Conservation (phyloP, 257 asterid species). For the Thymus mandschuricus region DNA sequence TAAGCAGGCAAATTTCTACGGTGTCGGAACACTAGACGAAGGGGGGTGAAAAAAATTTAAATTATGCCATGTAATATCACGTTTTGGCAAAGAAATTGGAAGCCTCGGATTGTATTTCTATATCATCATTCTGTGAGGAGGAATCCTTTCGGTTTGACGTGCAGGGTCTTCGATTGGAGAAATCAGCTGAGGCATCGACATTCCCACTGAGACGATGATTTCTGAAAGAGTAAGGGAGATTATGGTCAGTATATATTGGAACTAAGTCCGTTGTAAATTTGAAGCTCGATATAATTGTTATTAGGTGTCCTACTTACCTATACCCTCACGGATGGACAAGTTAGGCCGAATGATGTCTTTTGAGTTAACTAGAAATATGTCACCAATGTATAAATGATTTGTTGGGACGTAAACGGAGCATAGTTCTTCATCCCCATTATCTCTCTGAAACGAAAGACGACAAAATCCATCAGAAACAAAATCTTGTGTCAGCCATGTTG, state of each 20-base stretch:
- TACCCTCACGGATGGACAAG: constrained; percentile 87
- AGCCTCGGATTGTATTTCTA: constrained; percentile 21
- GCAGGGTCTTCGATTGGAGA: constrained; percentile 53
- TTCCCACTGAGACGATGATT: constrained; percentile 89
- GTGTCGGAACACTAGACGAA: neutral
- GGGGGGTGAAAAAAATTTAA: neutral
- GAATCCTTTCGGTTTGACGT: constrained; percentile 44
- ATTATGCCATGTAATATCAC: constrained; percentile 4
- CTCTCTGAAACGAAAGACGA: constrained; percentile 55
- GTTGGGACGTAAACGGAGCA: constrained; percentile 89
- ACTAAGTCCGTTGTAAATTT: neutral
- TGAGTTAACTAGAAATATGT: constrained; percentile 73
- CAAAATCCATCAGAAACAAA: constrained; percentile 23
- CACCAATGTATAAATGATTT: constrained; percentile 87
- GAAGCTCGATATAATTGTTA: neutral
- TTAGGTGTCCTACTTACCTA: constrained; percentile 48
- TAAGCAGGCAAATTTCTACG: neutral
- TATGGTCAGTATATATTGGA: neutral
- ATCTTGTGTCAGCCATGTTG: neutral
- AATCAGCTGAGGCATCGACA: constrained; percentile 88
- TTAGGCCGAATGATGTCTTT: constrained; percentile 83
- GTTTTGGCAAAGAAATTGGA: constrained; percentile 17
- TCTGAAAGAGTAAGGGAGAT: constrained; percentile 50
- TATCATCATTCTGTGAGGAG: constrained; percentile 50
- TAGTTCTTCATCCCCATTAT: constrained; percentile 76